Base-by-base conservation (phyloP, 345 rosid genomes). In the Eucalyptus polybractea region DNA sequence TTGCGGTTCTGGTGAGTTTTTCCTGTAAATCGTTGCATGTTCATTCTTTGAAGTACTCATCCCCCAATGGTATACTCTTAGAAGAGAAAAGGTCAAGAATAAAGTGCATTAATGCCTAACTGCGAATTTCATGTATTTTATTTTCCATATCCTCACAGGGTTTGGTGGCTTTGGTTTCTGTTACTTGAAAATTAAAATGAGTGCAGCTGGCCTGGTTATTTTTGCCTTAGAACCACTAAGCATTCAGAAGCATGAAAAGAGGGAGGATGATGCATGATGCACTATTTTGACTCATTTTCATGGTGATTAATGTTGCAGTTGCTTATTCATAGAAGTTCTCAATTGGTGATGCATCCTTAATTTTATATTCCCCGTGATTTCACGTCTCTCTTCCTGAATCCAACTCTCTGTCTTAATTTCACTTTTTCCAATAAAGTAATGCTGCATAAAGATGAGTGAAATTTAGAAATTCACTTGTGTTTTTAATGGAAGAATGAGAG, bases 1-100 rank as follows among this genome's bases (percentile, higher is more conserved):
- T 95, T 27, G 97, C 95, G 0, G 89, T 94, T 33, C 93, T 95
- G 93, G 99, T 96, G 92, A 91, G 91, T 88, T 49, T 50, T 72
- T 27, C 44, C 42, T 7, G 37, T 9, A 22, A 51, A 50, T 60
- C 56, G 2, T 89, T 53, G 60, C 88, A 49, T 60, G 12, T 51
- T 86, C 88, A 53, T 86, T 29, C 47, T 76, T 11, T 13, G 5
- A 40, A 76, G 47, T 76, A 40, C 85, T 76, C 45, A 21, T 37
- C 83, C 85, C 85, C 47, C 29, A 6, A 21, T 76, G 2, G 7
- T 76, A 40, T 76, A 21, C 27, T 76, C 47, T 76, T 40, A 21
- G 12, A 1, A 86, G 22, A 86, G 56, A 8, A 86, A 86, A 86
- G 21, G 37, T 14, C 12, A 15, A 15, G 47, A 76, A 40, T 76